phyloP scores from a whole-genome alignment of 495 filamentous ascomycete species.

The Hypoxylon rickii region DNA sequence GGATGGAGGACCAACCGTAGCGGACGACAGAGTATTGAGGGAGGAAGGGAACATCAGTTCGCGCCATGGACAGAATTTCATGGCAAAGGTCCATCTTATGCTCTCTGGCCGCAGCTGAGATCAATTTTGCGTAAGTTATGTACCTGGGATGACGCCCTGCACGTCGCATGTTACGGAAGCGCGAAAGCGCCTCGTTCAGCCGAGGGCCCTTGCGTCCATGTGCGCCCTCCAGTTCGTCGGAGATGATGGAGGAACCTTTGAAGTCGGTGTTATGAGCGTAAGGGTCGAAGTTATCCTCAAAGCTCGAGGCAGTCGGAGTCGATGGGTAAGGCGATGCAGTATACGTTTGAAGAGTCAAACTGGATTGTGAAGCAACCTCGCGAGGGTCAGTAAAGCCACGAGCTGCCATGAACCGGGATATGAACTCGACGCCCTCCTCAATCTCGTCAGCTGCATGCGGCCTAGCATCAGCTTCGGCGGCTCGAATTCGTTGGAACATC shows the following conservation, averaged over 20 bases:
- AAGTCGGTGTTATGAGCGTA: slow-evolving; percentile 89
- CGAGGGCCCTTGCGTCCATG: slow-evolving; percentile 69
- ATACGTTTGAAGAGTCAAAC: slow-evolving; percentile 38
- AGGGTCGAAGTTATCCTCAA: slow-evolving; percentile 83
- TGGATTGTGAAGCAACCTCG: slow-evolving; percentile 39
- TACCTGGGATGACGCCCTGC: slow-evolving; percentile 90
- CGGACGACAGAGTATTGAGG: slow-evolving; percentile 81
- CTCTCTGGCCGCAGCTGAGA: slow-evolving; percentile 84
- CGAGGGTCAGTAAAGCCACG: slow-evolving; percentile 54
- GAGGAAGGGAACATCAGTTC: slow-evolving; percentile 81
- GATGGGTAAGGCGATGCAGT: slow-evolving; percentile 43
- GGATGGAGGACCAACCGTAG: slow-evolving; percentile 91
- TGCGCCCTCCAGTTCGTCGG: slow-evolving; percentile 78
- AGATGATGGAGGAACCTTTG: slow-evolving; percentile 86
- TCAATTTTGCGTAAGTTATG: slow-evolving; percentile 93
- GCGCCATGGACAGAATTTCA: slow-evolving; percentile 86
- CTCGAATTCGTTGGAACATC: slow-evolving; percentile 82
- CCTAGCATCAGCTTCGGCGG: slow-evolving; percentile 48
- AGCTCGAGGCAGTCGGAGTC: slow-evolving; percentile 48
- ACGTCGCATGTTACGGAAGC: slow-evolving; percentile 91
- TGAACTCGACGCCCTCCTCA: slow-evolving; percentile 83
- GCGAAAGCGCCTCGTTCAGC: slow-evolving; percentile 77
- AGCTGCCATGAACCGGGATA: slow-evolving; percentile 74
- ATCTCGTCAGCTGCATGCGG: slow-evolving; percentile 74
- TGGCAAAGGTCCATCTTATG: slow-evolving; percentile 77